Evolutionary conservation across 2,329 filamentous ascomycete genomes (phyloP), one percentile per base, ranked within the genome.

Genomic region (Chrysoporthe deuterocubensis): DNA sequence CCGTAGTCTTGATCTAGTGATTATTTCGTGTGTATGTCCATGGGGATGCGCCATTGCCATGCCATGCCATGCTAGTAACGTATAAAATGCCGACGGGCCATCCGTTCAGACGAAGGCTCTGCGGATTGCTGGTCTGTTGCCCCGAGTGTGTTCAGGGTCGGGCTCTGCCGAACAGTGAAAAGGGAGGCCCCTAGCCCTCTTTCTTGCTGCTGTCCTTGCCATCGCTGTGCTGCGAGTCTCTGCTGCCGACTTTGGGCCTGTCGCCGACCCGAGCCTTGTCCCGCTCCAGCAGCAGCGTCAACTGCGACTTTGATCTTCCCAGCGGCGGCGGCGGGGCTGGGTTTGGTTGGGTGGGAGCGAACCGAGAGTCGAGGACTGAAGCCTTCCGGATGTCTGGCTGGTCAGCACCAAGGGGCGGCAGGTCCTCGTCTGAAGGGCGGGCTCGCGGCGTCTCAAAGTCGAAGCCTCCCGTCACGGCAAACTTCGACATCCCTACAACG

Each of bases 231-330:
- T 57, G 60, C 13, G 64, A 64, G 62, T 56, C 50, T 32, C 42
- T 44, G 21, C 66, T 60, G 26, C 54, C 21, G 16, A 16, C 42
- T 34, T 46, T 64, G 43, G 43, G 48, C 44, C 40, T 75, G 21
- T 76, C 76, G 21, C 72, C 72, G 50, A 70, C 74, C 60, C 78
- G 75, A 16, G 76, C 77, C 71, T 82, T 85, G 70, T 86, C 85
- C 46, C 84, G 82, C 71, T 88, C 85, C 26, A 89, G 78, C 1
- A 90, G 78, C 4, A 89, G 77, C 11, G 84, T 85, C 40, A 90
- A 78, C 73, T 89, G 86, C 72, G 87, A 89, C 75, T 84, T 87
- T n/a, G 86, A 85, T 67, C 86, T 80, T n/a, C 81, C 85, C 61
- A 89, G 77, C 4, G 83, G 84, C 8, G 86, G 79, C 16, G 76